Conservation (phyloP, 345 rosid species). For the Populus simonii region DNA sequence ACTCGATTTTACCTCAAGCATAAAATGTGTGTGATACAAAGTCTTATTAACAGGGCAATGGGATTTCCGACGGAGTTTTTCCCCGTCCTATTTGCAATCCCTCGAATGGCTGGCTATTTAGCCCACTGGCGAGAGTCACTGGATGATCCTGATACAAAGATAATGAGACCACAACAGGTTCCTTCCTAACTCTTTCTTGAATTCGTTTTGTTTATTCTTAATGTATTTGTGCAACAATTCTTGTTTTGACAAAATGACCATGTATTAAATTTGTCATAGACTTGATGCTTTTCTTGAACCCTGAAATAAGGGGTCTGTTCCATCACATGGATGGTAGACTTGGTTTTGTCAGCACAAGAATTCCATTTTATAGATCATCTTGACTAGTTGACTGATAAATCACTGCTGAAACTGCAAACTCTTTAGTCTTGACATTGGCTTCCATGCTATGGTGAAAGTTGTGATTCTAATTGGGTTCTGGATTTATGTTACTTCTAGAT, state of each 20-base stretch:
- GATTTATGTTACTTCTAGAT: background rate
- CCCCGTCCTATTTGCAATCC: constrained; percentile 88
- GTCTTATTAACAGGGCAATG: constrained; percentile 63
- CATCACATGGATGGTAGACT: background rate
- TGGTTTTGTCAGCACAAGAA: background rate
- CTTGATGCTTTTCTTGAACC: background rate
- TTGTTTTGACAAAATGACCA: background rate
- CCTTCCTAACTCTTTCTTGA: constrained; percentile 2
- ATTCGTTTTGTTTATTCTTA: background rate
- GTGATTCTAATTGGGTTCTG: background rate
- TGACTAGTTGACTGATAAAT: background rate
- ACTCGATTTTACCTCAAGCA: background rate
- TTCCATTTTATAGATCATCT: background rate
- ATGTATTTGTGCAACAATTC: background rate
- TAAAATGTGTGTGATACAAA: constrained; percentile 1
- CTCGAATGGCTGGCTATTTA: constrained; percentile 97
- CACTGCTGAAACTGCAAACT: background rate
- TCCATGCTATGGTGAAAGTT: background rate
- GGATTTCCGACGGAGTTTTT: constrained; percentile 97
- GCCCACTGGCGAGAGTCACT: constrained; percentile 92
- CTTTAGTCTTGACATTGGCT: background rate
- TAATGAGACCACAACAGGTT: constrained; percentile 99
- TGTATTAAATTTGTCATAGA: background rate
- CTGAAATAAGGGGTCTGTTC: background rate
- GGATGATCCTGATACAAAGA: constrained; percentile 97